Evolutionary conservation across 306 rosid species (phyloP).

Genomic region (Medicago ruthenica): DNA sequence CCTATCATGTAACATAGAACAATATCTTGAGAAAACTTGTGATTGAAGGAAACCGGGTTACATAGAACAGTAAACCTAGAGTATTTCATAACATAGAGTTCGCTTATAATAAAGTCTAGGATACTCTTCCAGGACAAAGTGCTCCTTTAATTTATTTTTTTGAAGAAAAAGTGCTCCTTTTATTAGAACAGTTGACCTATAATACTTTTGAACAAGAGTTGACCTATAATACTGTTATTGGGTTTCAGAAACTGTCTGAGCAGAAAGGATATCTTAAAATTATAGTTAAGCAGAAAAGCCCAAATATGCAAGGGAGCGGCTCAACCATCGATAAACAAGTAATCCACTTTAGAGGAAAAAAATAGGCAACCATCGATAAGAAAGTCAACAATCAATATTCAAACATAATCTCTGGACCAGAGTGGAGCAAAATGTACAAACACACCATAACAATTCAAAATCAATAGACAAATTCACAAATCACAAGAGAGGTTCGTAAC

Average conservation of each 20-base stretch:
- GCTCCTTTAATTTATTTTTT: neutral
- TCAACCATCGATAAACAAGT: neutral
- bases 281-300: neutral
- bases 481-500: neutral
- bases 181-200: neutral
- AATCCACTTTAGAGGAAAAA: slow-evolving; percentile 1
- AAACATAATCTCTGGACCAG: neutral
- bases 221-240: neutral
- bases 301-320: neutral
- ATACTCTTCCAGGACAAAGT: slow-evolving; percentile 3
- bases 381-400: slow-evolving; percentile 1
- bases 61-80: neutral
- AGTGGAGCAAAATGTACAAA: neutral
- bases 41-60: neutral
- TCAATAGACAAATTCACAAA: neutral
- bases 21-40: slow-evolving; percentile 4
- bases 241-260: neutral
- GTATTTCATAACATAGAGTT: slow-evolving; percentile 2
- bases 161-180: neutral
- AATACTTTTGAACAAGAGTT: slow-evolving; percentile 7
- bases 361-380: neutral
- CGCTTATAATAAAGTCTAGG: neutral
- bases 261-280: slow-evolving; percentile 1
- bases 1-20: slow-evolving; percentile 22
- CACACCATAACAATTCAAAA: neutral